These are phyloP conservation scores for Trapa bicornis DNA, from an alignment of 345 rosid genomes.

Conservation along the genomic window DNA sequence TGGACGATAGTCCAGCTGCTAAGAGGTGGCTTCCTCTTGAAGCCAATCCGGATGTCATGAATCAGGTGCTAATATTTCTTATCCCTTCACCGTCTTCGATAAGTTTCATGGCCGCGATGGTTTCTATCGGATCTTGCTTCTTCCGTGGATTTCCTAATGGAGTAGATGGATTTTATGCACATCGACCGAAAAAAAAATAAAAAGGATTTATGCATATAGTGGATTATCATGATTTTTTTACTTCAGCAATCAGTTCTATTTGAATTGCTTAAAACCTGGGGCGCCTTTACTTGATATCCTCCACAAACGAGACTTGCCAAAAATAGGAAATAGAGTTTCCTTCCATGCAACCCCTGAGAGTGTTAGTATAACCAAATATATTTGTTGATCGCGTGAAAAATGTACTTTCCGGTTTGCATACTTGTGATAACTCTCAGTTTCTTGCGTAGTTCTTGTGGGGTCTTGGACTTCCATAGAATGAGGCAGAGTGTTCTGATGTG, in stretches of 20 bases:
- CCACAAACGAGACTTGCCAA: too few relatives aligned
- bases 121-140: too few relatives aligned
- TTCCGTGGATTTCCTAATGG: neutral
- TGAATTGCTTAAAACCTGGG: neutral
- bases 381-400: neutral
- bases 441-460: conserved; percentile 70
- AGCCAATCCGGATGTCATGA: conserved; percentile 94
- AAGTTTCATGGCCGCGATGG: too few relatives aligned
- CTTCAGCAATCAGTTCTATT: neutral
- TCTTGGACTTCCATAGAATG: conserved; percentile 53
- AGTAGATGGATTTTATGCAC: neutral
- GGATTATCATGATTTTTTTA: too few relatives aligned
- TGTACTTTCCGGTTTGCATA: neutral
- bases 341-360: too few relatives aligned
- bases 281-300: neutral
- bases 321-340: too few relatives aligned
- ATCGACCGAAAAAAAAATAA: neutral
- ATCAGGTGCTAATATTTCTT: conserved; percentile 44
- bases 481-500: conserved; percentile 79
- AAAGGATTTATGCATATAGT: neutral
- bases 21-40: conserved; percentile 99
- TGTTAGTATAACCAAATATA: neutral
- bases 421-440: conserved; percentile 1
- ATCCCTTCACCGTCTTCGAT: neutral
- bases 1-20: conserved; percentile 36